Base-by-base conservation (phyloP, 2,329 filamentous ascomycete genomes). In the Claviceps capensis region DNA sequence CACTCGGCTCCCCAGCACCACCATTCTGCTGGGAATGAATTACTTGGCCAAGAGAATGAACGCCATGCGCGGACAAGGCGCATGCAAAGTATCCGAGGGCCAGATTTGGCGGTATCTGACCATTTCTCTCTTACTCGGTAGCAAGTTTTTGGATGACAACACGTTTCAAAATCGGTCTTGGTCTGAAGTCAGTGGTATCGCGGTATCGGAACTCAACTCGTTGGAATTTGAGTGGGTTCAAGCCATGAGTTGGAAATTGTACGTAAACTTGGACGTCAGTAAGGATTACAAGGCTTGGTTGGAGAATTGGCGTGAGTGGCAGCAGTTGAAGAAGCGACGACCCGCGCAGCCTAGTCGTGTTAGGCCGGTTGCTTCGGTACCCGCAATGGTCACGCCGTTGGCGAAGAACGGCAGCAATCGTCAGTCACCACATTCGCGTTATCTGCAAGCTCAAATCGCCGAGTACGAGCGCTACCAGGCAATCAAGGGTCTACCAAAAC, bases 131-230 rank as follows among this genome's bases (percentile, higher is more conserved):
- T 78, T 96, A 49, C 76, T 96, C 50, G 90, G 88, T 54, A 95
- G 88, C 80, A 96, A 96, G 72, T 96, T 95, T 63, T 74, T 95
- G 58, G 90, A 96, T 63, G 90, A 95, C 74, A 95, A 95, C 70
- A 96, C 90, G 5, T 96, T 96, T 70, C 90, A 95, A 75, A 96
- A 95, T 71, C 85, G 88, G 52, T 95, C 90, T 1, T 96, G 90
- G 90, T 88, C 90, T 5, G 90, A 96, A 64, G 90, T 96, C 50
- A 95, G 88, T 68, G 88, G 87, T 55, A 95, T 96, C 58, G 76
- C 83, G 36, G 88, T 95, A 19, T 70, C 78, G 2, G 88, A 95
- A 63, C 76, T 96, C 59, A 95, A 95, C 70, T 74, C 77, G 54
- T 78, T 95, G 66, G 90, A 96, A 72, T 81, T 85, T 61, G 85